Conservation (phyloP, 1,284 basidiomycete species). For the Ganoderma resinaceum region DNA sequence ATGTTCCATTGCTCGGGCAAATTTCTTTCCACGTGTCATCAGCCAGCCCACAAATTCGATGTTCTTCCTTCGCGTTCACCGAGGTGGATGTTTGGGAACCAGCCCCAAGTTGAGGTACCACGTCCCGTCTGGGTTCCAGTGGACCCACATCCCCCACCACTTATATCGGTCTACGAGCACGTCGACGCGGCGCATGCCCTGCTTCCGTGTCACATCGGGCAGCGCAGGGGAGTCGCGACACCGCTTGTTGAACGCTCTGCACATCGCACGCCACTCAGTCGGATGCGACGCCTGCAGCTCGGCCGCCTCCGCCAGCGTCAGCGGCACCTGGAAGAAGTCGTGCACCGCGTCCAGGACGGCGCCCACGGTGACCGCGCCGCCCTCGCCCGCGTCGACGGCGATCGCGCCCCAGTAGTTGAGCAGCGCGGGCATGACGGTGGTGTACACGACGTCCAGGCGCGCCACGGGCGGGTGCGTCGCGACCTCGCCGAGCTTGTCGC, state of each 20-base stretch:
- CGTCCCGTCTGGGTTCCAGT: conserved; percentile 33
- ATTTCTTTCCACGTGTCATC: not conserved
- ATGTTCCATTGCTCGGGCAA: not conserved
- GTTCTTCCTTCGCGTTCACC: not conserved
- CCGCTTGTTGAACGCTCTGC: conserved; percentile 36
- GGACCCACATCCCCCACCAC: conserved; percentile 46
- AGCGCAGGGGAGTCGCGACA: conserved; percentile 35
- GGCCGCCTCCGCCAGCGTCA: conserved; percentile 40
- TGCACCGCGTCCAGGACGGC: conserved; percentile 47
- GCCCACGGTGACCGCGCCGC: conserved; percentile 36
- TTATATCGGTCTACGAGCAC: conserved; percentile 41
- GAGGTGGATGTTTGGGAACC: not conserved
- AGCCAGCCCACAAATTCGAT: too few species aligned
- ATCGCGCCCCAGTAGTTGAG: conserved; percentile 44
- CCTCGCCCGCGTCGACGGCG: conserved; percentile 32
- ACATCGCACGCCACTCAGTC: conserved; percentile 34
- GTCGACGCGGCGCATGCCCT: conserved; percentile 47
- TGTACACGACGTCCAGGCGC: conserved; percentile 39
- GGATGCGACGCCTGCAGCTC: conserved; percentile 33
- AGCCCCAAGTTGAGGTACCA: conserved; percentile 45
- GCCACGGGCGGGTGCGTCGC: conserved; percentile 37
- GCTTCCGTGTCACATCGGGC: conserved; percentile 39
- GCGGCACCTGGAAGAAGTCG: conserved; percentile 43
- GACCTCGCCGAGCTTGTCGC: conserved; percentile 28
- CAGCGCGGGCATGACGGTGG: conserved; percentile 27